Percentiles rank a stretch among this genome's conserved stretches.
Evolutionary conservation across 2,329 filamentous ascomycete species (phyloP).

Genomic region (Fusarium pseudonygamai): DNA sequence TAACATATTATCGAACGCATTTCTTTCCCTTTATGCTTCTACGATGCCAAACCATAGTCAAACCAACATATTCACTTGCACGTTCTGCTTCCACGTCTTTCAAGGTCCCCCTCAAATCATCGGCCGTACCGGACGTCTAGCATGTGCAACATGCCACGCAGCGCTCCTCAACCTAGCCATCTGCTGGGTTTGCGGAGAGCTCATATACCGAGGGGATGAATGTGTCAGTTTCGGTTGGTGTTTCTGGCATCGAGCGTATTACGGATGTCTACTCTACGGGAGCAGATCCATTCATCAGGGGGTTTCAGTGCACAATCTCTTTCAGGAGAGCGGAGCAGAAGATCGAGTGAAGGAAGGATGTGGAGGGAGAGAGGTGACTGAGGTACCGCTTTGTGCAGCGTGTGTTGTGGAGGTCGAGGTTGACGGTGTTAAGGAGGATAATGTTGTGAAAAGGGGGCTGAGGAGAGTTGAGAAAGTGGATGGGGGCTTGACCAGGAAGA

Average conservation of each 20-base stretch:
- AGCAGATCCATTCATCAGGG: slow-evolving; percentile 51
- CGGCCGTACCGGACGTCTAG: slow-evolving; percentile 58
- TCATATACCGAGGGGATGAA: slow-evolving; percentile 62
- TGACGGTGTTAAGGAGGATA: slow-evolving; percentile 45
- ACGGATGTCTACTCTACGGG: slow-evolving; percentile 65
- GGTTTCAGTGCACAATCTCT: slow-evolving; percentile 47
- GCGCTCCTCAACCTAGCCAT: slow-evolving; percentile 63
- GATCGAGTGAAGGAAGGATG: neutral
- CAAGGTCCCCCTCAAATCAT: slow-evolving; percentile 52
- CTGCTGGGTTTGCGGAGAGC: slow-evolving; percentile 66
- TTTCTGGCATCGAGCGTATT: slow-evolving; percentile 67
- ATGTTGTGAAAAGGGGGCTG: slow-evolving; percentile 54
- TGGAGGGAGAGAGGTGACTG: slow-evolving; percentile 53
- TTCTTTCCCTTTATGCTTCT: neutral
- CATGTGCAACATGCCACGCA: slow-evolving; percentile 58
- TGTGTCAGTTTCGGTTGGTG: slow-evolving; percentile 69
- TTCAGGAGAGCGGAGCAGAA: slow-evolving; percentile 35
- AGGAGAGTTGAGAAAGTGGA: slow-evolving; percentile 55
- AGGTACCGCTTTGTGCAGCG: slow-evolving; percentile 60
- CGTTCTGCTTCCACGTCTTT: slow-evolving; percentile 62
- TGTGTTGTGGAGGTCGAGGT: slow-evolving; percentile 56
- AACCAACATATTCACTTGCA: slow-evolving; percentile 60
- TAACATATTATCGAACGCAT: neutral
- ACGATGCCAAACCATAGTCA: slow-evolving; percentile 19
- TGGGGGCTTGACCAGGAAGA: slow-evolving; percentile 56